Evolutionary conservation across 768 basidiomycete genomes (phyloP).

Genomic region (Suillus subalutaceus): DNA sequence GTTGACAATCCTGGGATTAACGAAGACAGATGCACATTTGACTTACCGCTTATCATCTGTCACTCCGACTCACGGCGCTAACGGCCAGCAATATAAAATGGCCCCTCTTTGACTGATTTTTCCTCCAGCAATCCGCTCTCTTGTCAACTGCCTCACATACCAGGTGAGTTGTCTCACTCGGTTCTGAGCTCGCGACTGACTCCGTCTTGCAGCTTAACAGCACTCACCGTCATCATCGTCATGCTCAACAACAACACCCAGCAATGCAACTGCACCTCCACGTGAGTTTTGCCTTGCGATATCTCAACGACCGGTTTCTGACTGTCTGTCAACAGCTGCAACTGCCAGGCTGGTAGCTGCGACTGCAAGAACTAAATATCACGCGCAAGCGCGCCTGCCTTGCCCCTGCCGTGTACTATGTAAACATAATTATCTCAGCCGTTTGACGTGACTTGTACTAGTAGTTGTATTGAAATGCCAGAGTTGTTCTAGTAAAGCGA

Average conservation of each 20-base stretch:
- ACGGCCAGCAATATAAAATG: not conserved
- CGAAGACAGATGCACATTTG: not conserved
- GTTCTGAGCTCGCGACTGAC: not conserved
- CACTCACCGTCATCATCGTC: not conserved
- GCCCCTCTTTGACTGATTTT: not conserved
- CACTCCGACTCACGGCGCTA: not conserved
- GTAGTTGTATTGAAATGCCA: not conserved
- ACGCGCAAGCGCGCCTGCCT: not conserved
- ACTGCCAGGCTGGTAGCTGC: conserved; percentile 13
- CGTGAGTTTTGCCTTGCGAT: conserved; percentile 3
- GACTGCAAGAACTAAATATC: conserved; percentile 4
- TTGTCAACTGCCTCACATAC: not conserved
- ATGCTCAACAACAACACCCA: conserved; percentile 7
- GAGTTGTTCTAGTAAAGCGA: not conserved
- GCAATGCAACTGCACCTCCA: conserved; percentile 6
- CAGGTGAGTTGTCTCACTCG: not conserved
- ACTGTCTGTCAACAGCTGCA: conserved; percentile 6
- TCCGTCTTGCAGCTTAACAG: not conserved
- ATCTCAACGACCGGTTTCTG: not conserved
- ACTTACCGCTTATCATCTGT: not conserved
- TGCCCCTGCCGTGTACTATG: not conserved
- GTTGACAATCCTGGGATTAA: not conserved
- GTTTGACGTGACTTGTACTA: not conserved
- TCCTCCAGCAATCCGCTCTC: not conserved
- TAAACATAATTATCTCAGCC: not conserved